Percentiles rank a stretch among this genome's conserved stretches.
Conservation (phyloP, 2,329 filamentous ascomycete species). For the Alternaria gansuensis region DNA sequence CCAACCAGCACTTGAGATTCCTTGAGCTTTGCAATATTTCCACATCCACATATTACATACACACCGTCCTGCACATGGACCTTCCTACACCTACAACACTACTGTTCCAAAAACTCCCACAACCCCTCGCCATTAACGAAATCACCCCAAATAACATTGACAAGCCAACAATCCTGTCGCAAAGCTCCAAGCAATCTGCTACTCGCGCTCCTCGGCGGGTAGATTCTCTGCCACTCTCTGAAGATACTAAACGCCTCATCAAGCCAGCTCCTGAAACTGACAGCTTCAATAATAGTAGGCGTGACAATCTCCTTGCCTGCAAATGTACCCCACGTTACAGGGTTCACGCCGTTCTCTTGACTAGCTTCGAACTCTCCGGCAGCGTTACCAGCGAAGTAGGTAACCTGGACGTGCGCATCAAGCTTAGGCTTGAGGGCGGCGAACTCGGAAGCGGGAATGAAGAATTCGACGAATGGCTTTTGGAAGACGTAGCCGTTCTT, state of each 20-base stretch:
- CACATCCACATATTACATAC: background rate
- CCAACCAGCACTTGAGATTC: background rate
- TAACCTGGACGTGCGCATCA: constrained; percentile 72
- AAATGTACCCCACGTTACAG: constrained; percentile 97
- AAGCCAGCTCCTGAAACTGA: constrained; percentile 91
- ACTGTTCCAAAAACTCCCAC: constrained; percentile 69
- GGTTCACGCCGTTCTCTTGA: constrained; percentile 76
- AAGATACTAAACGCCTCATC: constrained; percentile 97
- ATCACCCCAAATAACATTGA: constrained; percentile 88
- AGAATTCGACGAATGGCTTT: constrained; percentile 98
- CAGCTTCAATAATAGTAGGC: constrained; percentile 94
- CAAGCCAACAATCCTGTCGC: constrained; percentile 80
- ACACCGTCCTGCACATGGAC: background rate
- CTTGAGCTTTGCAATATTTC: background rate
- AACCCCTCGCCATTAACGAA: constrained; percentile 75
- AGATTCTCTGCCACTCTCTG: constrained; percentile 91
- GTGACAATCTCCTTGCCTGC: constrained; percentile 95
- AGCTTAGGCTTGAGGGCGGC: constrained; percentile 70
- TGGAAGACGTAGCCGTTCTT: constrained; percentile 95
- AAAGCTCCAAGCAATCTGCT: constrained; percentile 74
- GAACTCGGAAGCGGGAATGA: constrained; percentile 81
- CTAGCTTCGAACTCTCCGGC: constrained; percentile 79
- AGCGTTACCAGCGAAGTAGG: constrained; percentile 86
- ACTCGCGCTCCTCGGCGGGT: constrained; percentile 75
- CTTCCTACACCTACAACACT: background rate